A percentile compares a stretch with the other conserved stretches of the same genome.
phyloP scores from a whole-genome alignment of 768 basidiomycete genomes.

The Amyloporia xantha region DNA sequence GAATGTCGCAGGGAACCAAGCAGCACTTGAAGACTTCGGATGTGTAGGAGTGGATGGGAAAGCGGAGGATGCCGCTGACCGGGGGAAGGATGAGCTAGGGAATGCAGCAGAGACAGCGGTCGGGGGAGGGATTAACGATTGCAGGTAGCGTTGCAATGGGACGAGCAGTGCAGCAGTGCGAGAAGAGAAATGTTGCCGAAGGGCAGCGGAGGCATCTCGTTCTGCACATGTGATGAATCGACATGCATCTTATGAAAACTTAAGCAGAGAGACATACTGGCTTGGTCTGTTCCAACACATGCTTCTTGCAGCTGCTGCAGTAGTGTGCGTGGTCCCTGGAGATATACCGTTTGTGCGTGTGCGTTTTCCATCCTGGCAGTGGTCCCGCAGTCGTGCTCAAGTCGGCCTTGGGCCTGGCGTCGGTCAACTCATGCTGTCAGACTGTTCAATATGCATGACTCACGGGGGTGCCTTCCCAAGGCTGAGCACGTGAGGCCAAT shows the following conservation, averaged over 20 bases:
- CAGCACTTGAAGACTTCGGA: neutral
- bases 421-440: neutral
- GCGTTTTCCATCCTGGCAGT: conserved; percentile 68
- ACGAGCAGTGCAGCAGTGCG: conserved; percentile 83
- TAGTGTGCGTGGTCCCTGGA: conserved; percentile 74
- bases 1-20: neutral
- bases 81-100: neutral
- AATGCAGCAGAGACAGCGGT: conserved; percentile 20
- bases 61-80: neutral
- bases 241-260: neutral
- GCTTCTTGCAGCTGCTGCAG: conserved; percentile 69
- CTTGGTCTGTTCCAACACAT: conserved; percentile 37
- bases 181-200: conserved; percentile 78
- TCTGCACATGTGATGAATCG: conserved; percentile 30
- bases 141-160: conserved; percentile 88
- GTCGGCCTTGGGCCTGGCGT: neutral
- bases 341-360: conserved; percentile 74
- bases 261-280: conserved; percentile 42
- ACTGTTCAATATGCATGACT: conserved; percentile 14
- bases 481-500: conserved; percentile 83
- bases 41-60: neutral
- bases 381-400: conserved; percentile 34
- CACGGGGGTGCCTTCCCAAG: conserved; percentile 48
- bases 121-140: conserved; percentile 75
- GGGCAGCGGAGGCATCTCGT: conserved; percentile 52